Evolutionary conservation across 371 early-diverging fungal species (phyloP), one percentile per base, ranked within the genome.

Genomic region (Lichtheimia ramosa): DNA sequence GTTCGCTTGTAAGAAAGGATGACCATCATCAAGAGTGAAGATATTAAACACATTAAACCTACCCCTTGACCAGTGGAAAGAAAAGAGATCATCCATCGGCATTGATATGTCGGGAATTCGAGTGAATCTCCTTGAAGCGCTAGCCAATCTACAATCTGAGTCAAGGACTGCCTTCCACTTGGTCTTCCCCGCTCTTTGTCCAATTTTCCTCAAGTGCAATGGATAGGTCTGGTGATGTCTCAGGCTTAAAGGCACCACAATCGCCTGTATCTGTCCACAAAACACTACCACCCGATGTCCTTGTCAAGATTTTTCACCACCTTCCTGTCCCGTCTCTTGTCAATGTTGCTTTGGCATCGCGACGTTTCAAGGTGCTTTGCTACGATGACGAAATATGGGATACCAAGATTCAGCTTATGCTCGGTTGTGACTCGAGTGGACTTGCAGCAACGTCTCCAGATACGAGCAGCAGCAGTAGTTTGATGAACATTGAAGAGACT

Each of bases 311-410:
- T 46, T 74, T 85, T 20, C 63, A 70, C 8, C 75, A 78, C 62
- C 67, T 85, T 3, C 83, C 85, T 14, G 64, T 85, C 15, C 65
- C 75, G 28, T 64, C 81, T 6, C 64, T 83, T 5, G 71, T 73
- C 8, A 78, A 74, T 15, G 77, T 77, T 18, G 85, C 85, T 18
- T 58, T 74, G 51, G 82, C 71, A 7, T 83, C 82, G 27, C 79
- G 87, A 63, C 75, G 85, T 3, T 84, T 84, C 64, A 87, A 87
- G 63, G 85, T 87, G 20, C 70, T 87, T 24, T 83, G 71, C 43
- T 84, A 84, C 56, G 82, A 85, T 53, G 87, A 87, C 64, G 85
- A 84, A 56, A 79, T 87, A 48, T 87, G 85, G 84, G 81, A 83
- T 52, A 73, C 61, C 6, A 84, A 83, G 56, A 56, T 87, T n/a